Conservation (phyloP, 129 eudicot species). For the Saussurea involucrata region DNA sequence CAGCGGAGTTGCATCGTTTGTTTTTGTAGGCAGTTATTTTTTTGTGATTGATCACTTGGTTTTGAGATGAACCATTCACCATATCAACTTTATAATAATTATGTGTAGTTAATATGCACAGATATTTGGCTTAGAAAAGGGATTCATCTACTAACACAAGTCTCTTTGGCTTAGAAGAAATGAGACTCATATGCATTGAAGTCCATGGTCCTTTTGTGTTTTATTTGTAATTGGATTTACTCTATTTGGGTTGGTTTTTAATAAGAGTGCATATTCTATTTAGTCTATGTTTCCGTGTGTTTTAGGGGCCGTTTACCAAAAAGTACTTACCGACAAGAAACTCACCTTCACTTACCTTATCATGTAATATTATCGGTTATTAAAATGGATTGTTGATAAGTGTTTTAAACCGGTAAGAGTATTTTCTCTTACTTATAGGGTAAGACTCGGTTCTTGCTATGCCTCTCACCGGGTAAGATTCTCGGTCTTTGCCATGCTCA, state of each 20-base stretch:
- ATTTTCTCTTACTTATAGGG: too few species aligned
- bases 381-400: too few species aligned
- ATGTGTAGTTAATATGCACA: not conserved
- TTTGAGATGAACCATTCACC: constrained; percentile 23
- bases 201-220: not conserved
- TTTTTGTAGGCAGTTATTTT: constrained; percentile 67
- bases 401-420: too few species aligned
- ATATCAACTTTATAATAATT: not conserved
- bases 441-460: too few species aligned
- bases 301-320: too few species aligned
- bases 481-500: too few species aligned
- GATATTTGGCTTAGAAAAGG: not conserved
- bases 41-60: constrained; percentile 54
- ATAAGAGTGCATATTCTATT: not conserved
- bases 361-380: too few species aligned
- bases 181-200: not conserved
- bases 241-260: not conserved
- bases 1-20: constrained; percentile 75
- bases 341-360: too few species aligned
- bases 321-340: too few species aligned
- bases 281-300: not conserved
- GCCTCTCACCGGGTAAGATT: too few species aligned
- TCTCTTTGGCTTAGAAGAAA: not conserved
- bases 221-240: not conserved
- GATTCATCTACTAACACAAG: not conserved